Base-by-base conservation (phyloP, 1,139 yeast species). In the Sugiyamaella pinicola region DNA sequence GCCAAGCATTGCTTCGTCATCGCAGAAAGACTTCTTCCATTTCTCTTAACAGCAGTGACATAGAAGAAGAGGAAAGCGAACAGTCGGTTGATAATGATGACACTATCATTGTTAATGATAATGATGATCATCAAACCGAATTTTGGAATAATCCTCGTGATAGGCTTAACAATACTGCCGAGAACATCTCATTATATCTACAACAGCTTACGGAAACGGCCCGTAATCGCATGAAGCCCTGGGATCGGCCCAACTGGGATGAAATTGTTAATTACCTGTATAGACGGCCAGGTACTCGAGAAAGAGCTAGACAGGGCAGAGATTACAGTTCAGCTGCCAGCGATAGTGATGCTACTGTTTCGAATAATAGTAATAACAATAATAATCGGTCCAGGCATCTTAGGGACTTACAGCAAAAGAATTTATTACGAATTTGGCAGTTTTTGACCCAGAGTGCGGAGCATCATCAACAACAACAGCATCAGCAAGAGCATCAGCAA, bases 21-120 rank as follows among this genome's bases (percentile, higher is more conserved):
- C 42, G 43, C 13, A 37, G 49, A 29, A 37, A 19, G 18, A 22
- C 39, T 8, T 31, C 46, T 15, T 24, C 41, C 6, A 15, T 26
- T 13, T 21, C 33, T 28, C 29, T 12, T 24, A 33, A 15, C 28
- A 21, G 15, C 8, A 31, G 4, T 7, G 40, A 29, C 22, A 26
- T 15, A 10, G 35, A 29, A 2, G 42, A 26, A 2, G 41, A 34
- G 42, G 47, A 34, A 12, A 22, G 24, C 15, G 31, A 10, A 6
- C 29, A 22, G 2, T 8, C 28, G 5, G 22, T 12, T 13, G 39
- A 28, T 44, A 24, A 26, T 7, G 40, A 43, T n/a, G 37, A 64
- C 34, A 70, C 66, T 38, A 70, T 67, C 46, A 68, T 69, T 35
- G 74, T 61, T 46, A 71, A 64, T 29, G 64, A 58, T n/a, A 60